These are phyloP conservation scores for Firmiana major DNA, from an alignment of 345 rosid species.

Conservation along the genomic window DNA sequence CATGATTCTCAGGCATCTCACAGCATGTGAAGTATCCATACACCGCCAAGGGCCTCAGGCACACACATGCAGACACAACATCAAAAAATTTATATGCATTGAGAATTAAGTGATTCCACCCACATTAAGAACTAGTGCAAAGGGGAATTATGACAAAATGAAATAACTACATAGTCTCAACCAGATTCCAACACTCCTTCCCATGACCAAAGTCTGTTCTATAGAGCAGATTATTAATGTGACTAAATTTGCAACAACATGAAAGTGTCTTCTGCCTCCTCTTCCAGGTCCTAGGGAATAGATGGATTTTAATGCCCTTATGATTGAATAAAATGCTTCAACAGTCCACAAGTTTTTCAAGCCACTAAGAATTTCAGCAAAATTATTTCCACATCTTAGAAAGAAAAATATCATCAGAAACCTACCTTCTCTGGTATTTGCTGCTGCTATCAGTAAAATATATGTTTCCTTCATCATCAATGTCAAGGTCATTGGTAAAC, in stretches of 20 bases:
- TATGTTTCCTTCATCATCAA: slow-evolving; percentile 78
- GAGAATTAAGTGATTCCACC: background rate
- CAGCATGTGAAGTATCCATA: background rate
- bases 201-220: background rate
- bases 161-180: background rate
- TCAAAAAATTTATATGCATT: background rate
- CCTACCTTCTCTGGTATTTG: slow-evolving; percentile 67
- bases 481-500: slow-evolving; percentile 88
- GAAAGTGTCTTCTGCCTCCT: background rate
- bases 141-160: background rate
- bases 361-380: background rate
- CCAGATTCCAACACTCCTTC: background rate
- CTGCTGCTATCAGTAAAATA: slow-evolving; percentile 93
- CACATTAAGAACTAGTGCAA: background rate
- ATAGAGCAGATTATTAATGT: background rate
- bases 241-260: background rate
- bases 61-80: background rate
- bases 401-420: slow-evolving; percentile 1
- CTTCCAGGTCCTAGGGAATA: background rate
- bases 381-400: background rate
- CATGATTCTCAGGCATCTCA: background rate
- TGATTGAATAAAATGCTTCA: background rate
- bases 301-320: too few relatives aligned
- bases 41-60: background rate
- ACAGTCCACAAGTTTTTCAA: background rate